phyloP scores from a whole-genome alignment of 805 yeast genomes.

The Candida nanaspora region DNA sequence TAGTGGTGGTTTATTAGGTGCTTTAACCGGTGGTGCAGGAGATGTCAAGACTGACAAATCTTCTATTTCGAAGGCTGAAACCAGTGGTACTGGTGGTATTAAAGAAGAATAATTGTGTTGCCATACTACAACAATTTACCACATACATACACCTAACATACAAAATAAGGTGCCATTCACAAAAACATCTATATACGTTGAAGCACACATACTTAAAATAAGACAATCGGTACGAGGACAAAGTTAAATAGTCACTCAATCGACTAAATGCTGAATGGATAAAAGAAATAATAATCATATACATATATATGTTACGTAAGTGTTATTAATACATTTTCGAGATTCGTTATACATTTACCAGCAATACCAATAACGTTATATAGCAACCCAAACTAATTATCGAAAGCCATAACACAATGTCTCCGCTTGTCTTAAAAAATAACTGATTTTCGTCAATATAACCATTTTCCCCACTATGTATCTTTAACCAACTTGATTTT shows the following conservation, averaged over 20 bases:
- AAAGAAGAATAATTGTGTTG: conserved; percentile 60
- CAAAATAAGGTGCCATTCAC: too few relatives aligned
- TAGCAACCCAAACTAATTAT: conserved; percentile 45
- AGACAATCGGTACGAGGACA: too few relatives aligned
- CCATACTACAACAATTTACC: background rate
- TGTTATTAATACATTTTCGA: too few relatives aligned
- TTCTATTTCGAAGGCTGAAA: conserved; percentile 77
- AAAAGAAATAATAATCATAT: too few relatives aligned
- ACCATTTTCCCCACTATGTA: conserved; percentile 18
- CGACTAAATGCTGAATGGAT: too few relatives aligned
- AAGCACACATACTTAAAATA: too few relatives aligned
- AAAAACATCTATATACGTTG: too few relatives aligned
- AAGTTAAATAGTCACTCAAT: too few relatives aligned
- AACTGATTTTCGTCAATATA: conserved; percentile 29
- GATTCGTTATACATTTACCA: conserved; percentile 38
- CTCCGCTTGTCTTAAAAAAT: conserved; percentile 56
- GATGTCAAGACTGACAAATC: conserved; percentile 80
- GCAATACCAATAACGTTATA: conserved; percentile 41
- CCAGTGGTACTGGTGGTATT: conserved; percentile 79
- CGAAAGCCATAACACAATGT: conserved; percentile 46
- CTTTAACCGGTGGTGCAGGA: conserved; percentile 24
- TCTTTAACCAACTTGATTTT: conserved; percentile 2
- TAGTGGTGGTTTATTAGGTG: conserved; percentile 64
- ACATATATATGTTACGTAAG: too few relatives aligned
- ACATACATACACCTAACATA: too few relatives aligned